Base-by-base conservation (phyloP, 495 filamentous ascomycete genomes). In the Tuber indicum region DNA sequence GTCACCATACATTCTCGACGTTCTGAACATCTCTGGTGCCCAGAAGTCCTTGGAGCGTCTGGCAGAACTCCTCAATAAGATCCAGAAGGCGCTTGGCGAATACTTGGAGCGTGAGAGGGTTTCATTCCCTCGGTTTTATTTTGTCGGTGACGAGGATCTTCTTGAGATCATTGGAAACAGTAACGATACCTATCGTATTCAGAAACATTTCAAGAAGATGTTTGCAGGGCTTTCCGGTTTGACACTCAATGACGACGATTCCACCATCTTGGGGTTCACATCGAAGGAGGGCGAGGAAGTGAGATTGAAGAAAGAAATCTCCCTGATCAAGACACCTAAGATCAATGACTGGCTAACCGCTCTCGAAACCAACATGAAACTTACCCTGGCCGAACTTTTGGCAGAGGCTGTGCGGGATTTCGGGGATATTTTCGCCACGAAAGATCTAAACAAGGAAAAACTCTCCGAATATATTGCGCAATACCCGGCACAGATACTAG, bases 111-210 rank as follows among this genome's bases (percentile, higher is more conserved):
- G 95, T 75, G 96, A 99, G 86, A 89, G 96, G 82, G 91, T 97
- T 5, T 96, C 96, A 3, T 99, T 99, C 86, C 96, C 96, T 71
- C 90, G 96, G 45, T 99, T 99, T 87, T 99, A 99, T 85, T 99
- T 99, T 82, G 96, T 99, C 75, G 96, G 96, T 84, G 96, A 99
- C 81, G 96, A 99, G 85, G 96, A 99, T 84, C 86, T 99, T 76
- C 87, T 99, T n/a, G 96, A 99, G 85, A 99, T 99, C 85, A 99
- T 99, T 73, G 96, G 96, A 83, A 99, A 99, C 85, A 97, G 94
- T 85, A 98, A 97, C 81, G 96, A 99, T 81, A 96, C 94, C 17
- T 87, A 93, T 81, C 93, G 96, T 42, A 94, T 99, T 76, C 92
- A 95, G 70, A 98, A 98, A 84, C 96, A 99, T 84, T 93, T 99